phyloP scores from a whole-genome alignment of 1,284 basidiomycete genomes.

The Sporisorium sorghi region DNA sequence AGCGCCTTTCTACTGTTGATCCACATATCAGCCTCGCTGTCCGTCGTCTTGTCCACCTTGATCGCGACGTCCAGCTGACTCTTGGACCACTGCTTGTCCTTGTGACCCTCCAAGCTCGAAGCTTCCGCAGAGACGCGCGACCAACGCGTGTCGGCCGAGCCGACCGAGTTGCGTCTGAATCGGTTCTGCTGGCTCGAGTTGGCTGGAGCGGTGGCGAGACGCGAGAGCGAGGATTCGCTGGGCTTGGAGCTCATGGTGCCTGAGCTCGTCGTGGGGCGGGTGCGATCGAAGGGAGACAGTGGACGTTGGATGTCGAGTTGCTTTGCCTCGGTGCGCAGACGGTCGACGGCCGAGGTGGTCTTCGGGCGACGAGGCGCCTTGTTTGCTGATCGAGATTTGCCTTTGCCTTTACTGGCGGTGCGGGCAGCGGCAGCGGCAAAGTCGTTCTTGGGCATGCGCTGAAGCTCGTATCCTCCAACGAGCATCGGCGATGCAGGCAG shows the following conservation, averaged over 20 bases:
- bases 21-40: constrained; percentile 41
- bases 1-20: constrained; percentile 3
- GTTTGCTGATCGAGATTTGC: background rate
- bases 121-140: constrained; percentile 17
- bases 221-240: background rate
- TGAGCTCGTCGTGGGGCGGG: constrained; percentile 10
- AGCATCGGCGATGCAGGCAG: background rate
- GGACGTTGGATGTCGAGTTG: constrained; percentile 25
- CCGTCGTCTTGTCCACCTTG: constrained; percentile 12
- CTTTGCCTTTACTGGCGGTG: background rate
- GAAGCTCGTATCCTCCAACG: background rate
- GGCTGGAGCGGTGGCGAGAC: constrained; percentile 4
- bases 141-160: constrained; percentile 24
- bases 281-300: constrained; percentile 23
- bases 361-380: constrained; percentile 11
- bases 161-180: constrained; percentile 20
- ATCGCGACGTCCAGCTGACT: background rate
- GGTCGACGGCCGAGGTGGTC: constrained; percentile 30
- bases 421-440: background rate
- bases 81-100: background rate
- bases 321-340: constrained; percentile 10
- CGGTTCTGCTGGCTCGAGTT: background rate
- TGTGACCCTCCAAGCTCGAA: background rate
- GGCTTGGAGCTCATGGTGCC: background rate
- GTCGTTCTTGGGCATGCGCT: background rate